phyloP scores from a whole-genome alignment of 192 early-diverging fungal genomes.

The Geranomyces michiganensis region DNA sequence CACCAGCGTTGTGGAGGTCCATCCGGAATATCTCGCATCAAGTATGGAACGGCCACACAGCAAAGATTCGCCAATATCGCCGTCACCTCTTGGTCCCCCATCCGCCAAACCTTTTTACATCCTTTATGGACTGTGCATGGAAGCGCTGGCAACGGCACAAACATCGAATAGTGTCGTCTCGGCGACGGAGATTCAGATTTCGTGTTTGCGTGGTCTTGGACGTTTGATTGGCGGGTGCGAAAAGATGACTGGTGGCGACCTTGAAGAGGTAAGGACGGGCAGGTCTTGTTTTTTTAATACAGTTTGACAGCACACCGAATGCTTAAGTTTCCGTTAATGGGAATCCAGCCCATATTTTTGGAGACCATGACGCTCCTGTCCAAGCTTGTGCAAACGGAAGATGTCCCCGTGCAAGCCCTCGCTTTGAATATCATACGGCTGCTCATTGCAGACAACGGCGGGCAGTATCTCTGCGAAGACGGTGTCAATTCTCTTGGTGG shows the following conservation, averaged over 20 bases:
- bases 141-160: conserved; percentile 37
- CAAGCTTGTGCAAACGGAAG: conserved; percentile 72
- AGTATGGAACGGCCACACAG: neutral
- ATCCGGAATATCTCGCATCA: conserved; percentile 9
- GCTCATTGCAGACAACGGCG: conserved; percentile 46
- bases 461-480: conserved; percentile 2
- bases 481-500: neutral
- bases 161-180: neutral
- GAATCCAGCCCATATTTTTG: conserved; percentile 59
- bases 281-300: too few relatives aligned
- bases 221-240: neutral
- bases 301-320: too few relatives aligned
- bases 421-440: conserved; percentile 58
- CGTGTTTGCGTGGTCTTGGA: neutral
- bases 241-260: neutral
- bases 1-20: conserved; percentile 29
- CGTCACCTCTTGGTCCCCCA: conserved; percentile 1
- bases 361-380: conserved; percentile 75
- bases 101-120: conserved; percentile 57
- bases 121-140: conserved; percentile 72
- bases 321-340: too few relatives aligned
- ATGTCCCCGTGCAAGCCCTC: conserved; percentile 56
- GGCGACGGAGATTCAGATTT: neutral
- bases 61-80: neutral
- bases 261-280: too few relatives aligned